Evolutionary conservation across 495 filamentous ascomycete species (phyloP), one percentile per base, ranked within the genome.

Genomic region (Penicillium nucicola): DNA sequence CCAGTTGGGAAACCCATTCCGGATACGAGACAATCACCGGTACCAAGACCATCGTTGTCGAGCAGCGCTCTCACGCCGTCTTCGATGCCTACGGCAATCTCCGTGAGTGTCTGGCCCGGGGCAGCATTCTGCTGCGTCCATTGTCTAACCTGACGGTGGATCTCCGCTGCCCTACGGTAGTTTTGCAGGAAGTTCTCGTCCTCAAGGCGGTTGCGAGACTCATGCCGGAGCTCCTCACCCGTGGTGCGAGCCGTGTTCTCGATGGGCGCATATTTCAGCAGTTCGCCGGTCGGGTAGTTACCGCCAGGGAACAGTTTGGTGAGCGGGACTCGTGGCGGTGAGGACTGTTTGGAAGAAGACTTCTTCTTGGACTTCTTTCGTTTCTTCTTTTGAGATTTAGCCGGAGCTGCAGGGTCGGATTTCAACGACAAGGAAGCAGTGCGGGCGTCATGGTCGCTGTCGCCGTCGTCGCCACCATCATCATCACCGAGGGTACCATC

Each of bases 1-100:
- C 83, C 83, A 0, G 80, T 83, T 0, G 83, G 83, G 62, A 86
- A 86, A 13, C 82, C 82, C 70, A 86, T 75, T 23, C 83, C 82
- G 33, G 72, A 74, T 45, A 77, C 75, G 38, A 84, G 65, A 52
- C 71, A 70, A 40, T 81, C 77, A 14, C 83, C 82, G 43, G 82
- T 72, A 51, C 81, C 79, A 10, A 86, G 64, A 5, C 83, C 83
- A 45, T 67, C 61, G 64, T 86, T 72, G 14, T 73, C 81, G 0
- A 76, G 76, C 56, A 86, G 58, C 17, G 79, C 73, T 34, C 83
- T 68, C 18, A 84, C 80, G 18, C 80, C 74, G 53, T 84, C 79
- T 53, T 86, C 83, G 45, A 86, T 86, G 5, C 71, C 75, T 54
- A 77, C 76, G 6, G 81, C 81, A 50, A 86, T 81, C 18, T 82